A percentile compares a stretch with the other conserved stretches of the same genome.
Conservation (phyloP, 2,329 filamentous ascomycete species). For the Nothopassalora personata region DNA sequence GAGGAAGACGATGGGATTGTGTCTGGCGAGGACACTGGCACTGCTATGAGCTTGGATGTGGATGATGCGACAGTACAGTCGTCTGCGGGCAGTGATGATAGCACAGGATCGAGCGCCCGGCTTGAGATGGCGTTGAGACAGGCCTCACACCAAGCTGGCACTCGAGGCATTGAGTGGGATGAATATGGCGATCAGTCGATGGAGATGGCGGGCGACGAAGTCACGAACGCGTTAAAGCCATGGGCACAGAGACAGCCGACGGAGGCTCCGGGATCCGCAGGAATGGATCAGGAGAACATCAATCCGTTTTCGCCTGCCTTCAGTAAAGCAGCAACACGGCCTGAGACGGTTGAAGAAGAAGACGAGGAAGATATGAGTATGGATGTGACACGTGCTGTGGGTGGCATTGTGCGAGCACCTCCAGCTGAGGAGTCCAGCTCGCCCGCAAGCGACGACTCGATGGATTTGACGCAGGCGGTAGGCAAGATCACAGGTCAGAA, state of each 20-base stretch:
- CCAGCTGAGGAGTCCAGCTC: conserved; percentile 32
- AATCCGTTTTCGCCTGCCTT: conserved; percentile 46
- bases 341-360: conserved; percentile 31
- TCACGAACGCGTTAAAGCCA: conserved; percentile 68
- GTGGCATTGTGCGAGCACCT: conserved; percentile 62
- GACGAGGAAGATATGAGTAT: conserved; percentile 71
- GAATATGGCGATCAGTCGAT: conserved; percentile 50
- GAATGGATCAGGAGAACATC: conserved; percentile 46
- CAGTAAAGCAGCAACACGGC: conserved; percentile 27
- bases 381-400: conserved; percentile 83
- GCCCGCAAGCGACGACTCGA: conserved; percentile 36
- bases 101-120: conserved; percentile 63
- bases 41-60: conserved; percentile 71
- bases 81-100: conserved; percentile 36
- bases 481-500: conserved; percentile 48
- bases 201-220: conserved; percentile 56
- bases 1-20: conserved; percentile 50
- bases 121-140: conserved; percentile 73
- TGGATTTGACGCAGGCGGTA: conserved; percentile 54
- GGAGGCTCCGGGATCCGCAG: conserved; percentile 21
- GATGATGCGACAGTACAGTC: conserved; percentile 45
- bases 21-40: conserved; percentile 62
- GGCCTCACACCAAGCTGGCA: conserved; percentile 70
- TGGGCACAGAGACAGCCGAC: conserved; percentile 53
- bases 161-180: conserved; percentile 59